Evolutionary conservation across 371 early-diverging fungal genomes (phyloP).

Genomic region (Amoeboradix gromovi): DNA sequence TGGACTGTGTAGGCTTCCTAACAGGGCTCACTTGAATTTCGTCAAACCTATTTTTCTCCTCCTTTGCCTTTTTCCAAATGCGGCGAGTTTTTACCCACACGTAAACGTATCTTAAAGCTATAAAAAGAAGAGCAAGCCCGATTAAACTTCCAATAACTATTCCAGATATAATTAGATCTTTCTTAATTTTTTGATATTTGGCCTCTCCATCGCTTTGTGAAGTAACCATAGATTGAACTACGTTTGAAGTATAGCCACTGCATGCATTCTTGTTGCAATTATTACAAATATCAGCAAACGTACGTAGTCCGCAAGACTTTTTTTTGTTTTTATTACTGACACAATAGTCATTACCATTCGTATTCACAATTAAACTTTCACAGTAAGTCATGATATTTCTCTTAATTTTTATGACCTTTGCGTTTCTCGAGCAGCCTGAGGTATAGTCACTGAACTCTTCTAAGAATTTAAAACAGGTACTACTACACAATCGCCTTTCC

Average conservation of each 20-base stretch:
- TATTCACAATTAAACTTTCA: not conserved
- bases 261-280: not conserved
- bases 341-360: not conserved
- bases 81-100: not conserved
- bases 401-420: not conserved
- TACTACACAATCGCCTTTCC: not conserved
- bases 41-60: not conserved
- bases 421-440: not conserved
- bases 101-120: not conserved
- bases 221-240: not conserved
- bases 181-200: not conserved
- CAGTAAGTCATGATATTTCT: not conserved
- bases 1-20: too few species aligned
- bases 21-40: not conserved
- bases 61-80: not conserved
- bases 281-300: not conserved
- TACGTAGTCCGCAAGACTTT: not conserved
- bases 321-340: not conserved
- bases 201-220: not conserved
- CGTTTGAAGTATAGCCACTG: not conserved
- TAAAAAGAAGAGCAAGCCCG: not conserved
- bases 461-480: not conserved
- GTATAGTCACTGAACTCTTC: not conserved
- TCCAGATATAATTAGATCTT: not conserved
- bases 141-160: not conserved